A percentile compares a stretch with the other conserved stretches of the same genome.
Evolutionary conservation across 352 stramenopile species (phyloP).

Genomic region (Pilasporangium apinafurcum): DNA sequence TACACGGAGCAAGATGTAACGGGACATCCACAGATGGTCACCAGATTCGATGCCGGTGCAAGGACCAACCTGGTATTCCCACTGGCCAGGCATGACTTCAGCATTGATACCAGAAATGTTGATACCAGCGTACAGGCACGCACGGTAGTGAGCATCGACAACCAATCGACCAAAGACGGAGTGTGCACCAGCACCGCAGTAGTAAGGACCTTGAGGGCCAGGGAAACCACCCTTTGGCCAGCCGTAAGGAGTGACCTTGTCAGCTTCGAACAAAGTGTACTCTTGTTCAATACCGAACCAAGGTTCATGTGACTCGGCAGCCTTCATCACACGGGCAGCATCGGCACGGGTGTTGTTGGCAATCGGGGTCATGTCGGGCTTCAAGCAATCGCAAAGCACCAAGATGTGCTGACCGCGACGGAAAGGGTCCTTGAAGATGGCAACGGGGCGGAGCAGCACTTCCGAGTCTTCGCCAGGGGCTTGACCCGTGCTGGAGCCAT

Average conservation of each 20-base stretch:
- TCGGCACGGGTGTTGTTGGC: constrained; percentile 89
- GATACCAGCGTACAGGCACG: constrained; percentile 93
- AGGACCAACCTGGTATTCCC: constrained; percentile 97
- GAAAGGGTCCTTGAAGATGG: constrained; percentile 97
- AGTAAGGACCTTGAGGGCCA: constrained; percentile 89
- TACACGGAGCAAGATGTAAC: constrained; percentile 96
- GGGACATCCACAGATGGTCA: constrained; percentile 96
- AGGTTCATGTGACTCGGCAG: constrained; percentile 39
- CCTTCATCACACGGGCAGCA: constrained; percentile 64
- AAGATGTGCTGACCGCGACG: constrained; percentile 93
- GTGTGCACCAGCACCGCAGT: constrained; percentile 92
- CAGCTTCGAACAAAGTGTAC: constrained; percentile 92
- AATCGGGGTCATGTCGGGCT: constrained; percentile 90
- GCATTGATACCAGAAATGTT: constrained; percentile 96
- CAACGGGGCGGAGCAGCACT: constrained; percentile 89
- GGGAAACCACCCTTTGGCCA: constrained; percentile 90
- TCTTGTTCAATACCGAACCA: constrained; percentile 99
- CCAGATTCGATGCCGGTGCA: constrained; percentile 95
- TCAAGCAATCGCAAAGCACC: constrained; percentile 97
- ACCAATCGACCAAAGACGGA: constrained; percentile 95
- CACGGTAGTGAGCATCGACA: constrained; percentile 93
- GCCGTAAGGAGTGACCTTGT: constrained; percentile 85
- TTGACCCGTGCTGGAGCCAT: constrained; percentile 95
- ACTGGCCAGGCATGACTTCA: constrained; percentile 97
- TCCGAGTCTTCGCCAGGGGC: constrained; percentile 96